phyloP scores from a whole-genome alignment of 805 yeast species.

The Ogataea allantospora region DNA sequence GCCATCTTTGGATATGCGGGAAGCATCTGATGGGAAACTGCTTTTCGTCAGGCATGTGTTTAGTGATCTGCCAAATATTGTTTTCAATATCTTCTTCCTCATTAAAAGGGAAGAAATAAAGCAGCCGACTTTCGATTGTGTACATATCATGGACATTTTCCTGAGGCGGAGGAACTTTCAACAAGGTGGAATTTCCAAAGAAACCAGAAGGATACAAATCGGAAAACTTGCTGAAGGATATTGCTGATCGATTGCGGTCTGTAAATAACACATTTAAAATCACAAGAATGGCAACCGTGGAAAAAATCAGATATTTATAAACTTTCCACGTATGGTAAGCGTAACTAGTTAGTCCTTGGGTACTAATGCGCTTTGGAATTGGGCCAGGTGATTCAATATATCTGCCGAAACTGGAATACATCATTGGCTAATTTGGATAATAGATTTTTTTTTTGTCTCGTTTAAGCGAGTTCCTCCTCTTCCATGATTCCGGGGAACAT shows the following conservation, averaged over 20 bases:
- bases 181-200: slow-evolving; percentile 2
- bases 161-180: slow-evolving; percentile 18
- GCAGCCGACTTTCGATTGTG: slow-evolving; percentile 28
- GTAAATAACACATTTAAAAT: slow-evolving; percentile 1
- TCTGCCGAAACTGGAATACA: slow-evolving; percentile 8
- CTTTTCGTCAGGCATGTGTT: slow-evolving; percentile 23
- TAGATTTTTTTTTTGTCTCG: background rate
- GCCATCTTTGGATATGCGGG: slow-evolving; percentile 24
- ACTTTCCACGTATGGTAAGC: slow-evolving; percentile 2
- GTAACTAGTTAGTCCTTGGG: background rate
- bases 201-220: slow-evolving; percentile 12
- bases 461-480: background rate
- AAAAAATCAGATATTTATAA: slow-evolving; percentile 4
- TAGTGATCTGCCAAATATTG: slow-evolving; percentile 33
- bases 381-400: slow-evolving; percentile 8
- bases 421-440: background rate
- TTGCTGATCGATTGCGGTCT: background rate
- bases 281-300: slow-evolving; percentile 9
- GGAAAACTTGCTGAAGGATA: background rate
- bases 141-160: slow-evolving; percentile 23
- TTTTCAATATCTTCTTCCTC: slow-evolving; percentile 25
- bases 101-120: slow-evolving; percentile 27
- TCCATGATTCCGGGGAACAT: background rate
- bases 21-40: slow-evolving; percentile 16
- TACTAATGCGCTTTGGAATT: background rate